Percentiles rank a stretch among this genome's conserved stretches.
Conservation (phyloP, 352 stramenopile genomes). For the Phytophthora kernoviae region DNA sequence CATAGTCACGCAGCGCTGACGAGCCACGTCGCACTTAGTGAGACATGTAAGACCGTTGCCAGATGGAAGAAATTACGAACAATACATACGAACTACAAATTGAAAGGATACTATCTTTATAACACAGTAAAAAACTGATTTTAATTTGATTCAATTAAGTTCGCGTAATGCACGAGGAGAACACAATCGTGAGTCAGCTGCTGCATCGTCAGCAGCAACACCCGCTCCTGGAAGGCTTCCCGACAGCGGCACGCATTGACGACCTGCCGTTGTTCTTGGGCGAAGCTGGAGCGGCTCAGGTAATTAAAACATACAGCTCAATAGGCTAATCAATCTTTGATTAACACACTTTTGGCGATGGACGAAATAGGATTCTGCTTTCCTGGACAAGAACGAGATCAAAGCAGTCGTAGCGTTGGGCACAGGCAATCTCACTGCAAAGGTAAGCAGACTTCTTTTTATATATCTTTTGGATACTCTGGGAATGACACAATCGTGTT, state of each 20-base stretch:
- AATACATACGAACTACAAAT: no score
- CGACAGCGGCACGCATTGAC: conserved; percentile 47
- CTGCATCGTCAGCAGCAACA: conserved; percentile 51
- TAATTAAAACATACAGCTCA: conserved; percentile 16
- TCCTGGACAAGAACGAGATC: conserved; percentile 35
- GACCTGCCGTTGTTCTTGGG: conserved; percentile 63
- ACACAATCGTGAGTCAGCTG: conserved; percentile 39
- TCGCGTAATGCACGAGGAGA: conserved; percentile 7
- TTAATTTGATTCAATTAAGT: conserved; percentile 4
- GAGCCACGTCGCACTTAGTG: background rate
- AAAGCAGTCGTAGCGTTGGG: conserved; percentile 61
- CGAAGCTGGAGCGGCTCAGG: conserved; percentile 53
- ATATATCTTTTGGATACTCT: background rate
- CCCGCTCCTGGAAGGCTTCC: conserved; percentile 47
- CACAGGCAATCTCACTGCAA: conserved; percentile 53
- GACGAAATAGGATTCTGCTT: no score
- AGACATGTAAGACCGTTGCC: background rate
- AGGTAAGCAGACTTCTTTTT: conserved; percentile 40
- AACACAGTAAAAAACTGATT: background rate
- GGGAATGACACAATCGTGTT: background rate
- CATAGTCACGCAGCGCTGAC: conserved; percentile 18
- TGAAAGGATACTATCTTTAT: no score
- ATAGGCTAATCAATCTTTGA: no score
- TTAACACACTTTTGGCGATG: no score
- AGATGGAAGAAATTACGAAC: no score